Conservation (phyloP, 805 yeast genomes). For the Blastobotrys mokoenaii region DNA sequence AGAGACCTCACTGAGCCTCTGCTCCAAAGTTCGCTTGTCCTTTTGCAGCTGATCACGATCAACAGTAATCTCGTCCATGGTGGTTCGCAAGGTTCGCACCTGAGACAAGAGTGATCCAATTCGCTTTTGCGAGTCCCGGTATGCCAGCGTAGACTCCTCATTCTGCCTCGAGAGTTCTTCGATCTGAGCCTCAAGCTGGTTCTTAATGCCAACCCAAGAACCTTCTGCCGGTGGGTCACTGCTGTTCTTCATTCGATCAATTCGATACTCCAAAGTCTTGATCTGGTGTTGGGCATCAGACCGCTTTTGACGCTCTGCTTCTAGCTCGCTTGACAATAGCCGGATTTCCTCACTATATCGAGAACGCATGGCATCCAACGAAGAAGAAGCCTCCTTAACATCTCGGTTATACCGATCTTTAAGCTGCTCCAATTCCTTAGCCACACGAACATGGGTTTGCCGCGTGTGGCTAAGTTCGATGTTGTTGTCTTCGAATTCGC, state of each 20-base stretch:
- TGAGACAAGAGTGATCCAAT: slow-evolving; percentile 42
- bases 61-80: slow-evolving; percentile 49
- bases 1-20: slow-evolving; percentile 34
- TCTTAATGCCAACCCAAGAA: slow-evolving; percentile 9
- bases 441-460: slow-evolving; percentile 41
- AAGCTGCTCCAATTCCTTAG: slow-evolving; percentile 50
- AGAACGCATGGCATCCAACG: slow-evolving; percentile 27
- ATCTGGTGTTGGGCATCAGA: slow-evolving; percentile 45
- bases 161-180: slow-evolving; percentile 32
- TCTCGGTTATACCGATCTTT: slow-evolving; percentile 52
- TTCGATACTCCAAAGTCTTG: slow-evolving; percentile 29
- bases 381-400: slow-evolving; percentile 55
- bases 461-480: slow-evolving; percentile 45
- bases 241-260: slow-evolving; percentile 1
- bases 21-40: slow-evolving; percentile 41
- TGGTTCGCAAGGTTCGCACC: slow-evolving; percentile 45
- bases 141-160: slow-evolving; percentile 34
- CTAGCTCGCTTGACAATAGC: slow-evolving; percentile 20
- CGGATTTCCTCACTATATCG: slow-evolving; percentile 27
- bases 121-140: slow-evolving; percentile 39
- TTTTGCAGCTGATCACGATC: slow-evolving; percentile 56
- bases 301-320: slow-evolving; percentile 37
- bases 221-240: neutral
- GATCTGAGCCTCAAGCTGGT: slow-evolving; percentile 22
- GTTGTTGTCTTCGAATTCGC: slow-evolving; percentile 46